Base-by-base conservation (phyloP, 352 stramenopile genomes). In the Globisporangium cystogenes region DNA sequence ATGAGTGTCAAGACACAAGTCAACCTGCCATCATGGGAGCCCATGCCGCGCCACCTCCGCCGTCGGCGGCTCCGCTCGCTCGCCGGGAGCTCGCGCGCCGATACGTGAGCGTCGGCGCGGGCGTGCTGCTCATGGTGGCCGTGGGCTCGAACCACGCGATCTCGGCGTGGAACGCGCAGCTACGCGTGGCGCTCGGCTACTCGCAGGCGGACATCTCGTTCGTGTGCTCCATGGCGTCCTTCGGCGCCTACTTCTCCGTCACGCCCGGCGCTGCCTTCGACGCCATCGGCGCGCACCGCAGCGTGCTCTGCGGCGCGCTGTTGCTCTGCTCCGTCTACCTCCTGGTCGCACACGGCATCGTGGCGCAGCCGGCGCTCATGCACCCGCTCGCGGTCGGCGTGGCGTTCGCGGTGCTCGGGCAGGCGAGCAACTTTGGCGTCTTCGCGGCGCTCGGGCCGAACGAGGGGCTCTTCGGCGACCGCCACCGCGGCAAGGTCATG, bases 181-280 rank as follows among this genome's bases (percentile, higher is more conserved):
- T 92, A 16, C 74, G 72, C 47, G 29, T 36, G 15, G 43, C 74
- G 52, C 65, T 90, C 33, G 57, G 65, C 31, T 90, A 84, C 70
- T 86, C 81, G 46, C 76, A 90, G 58, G 62, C 71, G 35, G 68
- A 87, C 21, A 92, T 92, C 62, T 79, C 78, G 26, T 59, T 88
- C 41, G 78, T 92, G n/a, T 76, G 74, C 60, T 88, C 79, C 35
- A 83, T 88, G 74, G 76, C 74, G 31, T 86, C 76, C 36, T 92
- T 92, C 60, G 81, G 81, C 39, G 75, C 75, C 40, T 92, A 88
- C 62, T 88, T 88, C 62, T 84, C 75, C 11, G 72, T 92, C 41
- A 69, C 64, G 46, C 72, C 75, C 10, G 81, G 78, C 39, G 79
- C 71, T 58, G 71, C 88, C 21, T 87, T 82, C 31, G 81, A 92